Evolutionary conservation across 371 early-diverging fungal species (phyloP), one percentile per base, ranked within the genome.

Genomic region (Mucor velutinosus): DNA sequence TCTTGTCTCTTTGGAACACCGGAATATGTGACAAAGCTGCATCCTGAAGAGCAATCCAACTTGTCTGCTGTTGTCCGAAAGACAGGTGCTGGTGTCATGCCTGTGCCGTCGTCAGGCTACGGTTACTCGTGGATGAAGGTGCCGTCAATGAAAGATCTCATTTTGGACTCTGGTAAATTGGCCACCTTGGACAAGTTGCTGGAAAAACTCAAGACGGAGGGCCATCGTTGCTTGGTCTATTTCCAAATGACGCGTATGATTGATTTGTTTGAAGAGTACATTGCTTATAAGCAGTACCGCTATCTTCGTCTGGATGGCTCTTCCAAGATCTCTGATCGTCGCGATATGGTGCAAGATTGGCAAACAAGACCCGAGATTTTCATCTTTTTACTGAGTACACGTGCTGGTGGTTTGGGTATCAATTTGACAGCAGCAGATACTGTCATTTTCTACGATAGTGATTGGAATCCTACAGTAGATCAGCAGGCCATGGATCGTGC

Each of bases 241-340:
- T 99, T 99, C 89, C 99, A 99, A 78, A 99, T 99, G 99, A 98
- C 99, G 10, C 86, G 87, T 73, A 97, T 98, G 97, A 96, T 99
- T 70, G 99, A 99, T 74, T 66, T 99, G 63, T 89, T 99, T 83
- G 99, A 97, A 71, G 96, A 96, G 77, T 99, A 96, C 70, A 84
- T 97, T 57, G 82, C 93, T 0, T 95, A 92, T 69, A 90, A 95
- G 57, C 90, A 93, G 71, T 95, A 97, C 84, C 88, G 86, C 27
- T 99, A 97, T 78, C 81, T 97, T 66, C 88, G 99, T 14, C 78
- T 99, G 45, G 99, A 99, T 79, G 99, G 99, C 25, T 94, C 94
- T 11, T 91, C 94, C 62, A 96, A 92, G 76, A 92, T 98, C 47
- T 88, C 91, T 2, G 95, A 95, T 63, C 90, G 99, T 67, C 89